Percentiles rank a stretch among this genome's conserved stretches.
Conservation (phyloP, 2,329 filamentous ascomycete species). For the Colletotrichum sp. region DNA sequence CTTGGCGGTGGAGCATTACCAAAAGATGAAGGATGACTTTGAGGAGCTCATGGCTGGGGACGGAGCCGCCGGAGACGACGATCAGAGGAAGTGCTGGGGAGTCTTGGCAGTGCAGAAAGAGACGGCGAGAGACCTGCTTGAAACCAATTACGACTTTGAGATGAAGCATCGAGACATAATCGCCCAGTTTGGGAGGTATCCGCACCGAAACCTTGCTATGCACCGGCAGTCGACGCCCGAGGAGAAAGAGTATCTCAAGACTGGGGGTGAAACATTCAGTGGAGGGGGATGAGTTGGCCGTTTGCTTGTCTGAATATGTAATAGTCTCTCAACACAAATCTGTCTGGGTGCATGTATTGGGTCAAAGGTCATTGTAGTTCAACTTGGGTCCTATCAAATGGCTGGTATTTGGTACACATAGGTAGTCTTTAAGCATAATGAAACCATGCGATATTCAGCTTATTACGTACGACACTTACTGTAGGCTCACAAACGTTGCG, state of each 20-base stretch:
- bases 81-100: constrained; percentile 29
- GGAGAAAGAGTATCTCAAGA: constrained; percentile 55
- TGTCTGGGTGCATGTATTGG: neutral
- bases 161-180: constrained; percentile 55
- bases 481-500: neutral
- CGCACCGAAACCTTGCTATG: constrained; percentile 59
- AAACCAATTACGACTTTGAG: constrained; percentile 37
- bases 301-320: neutral
- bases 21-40: constrained; percentile 35
- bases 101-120: constrained; percentile 30
- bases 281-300: neutral
- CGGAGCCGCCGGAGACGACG: constrained; percentile 25
- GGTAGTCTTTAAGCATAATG: neutral
- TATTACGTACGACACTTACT: neutral
- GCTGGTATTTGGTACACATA: neutral
- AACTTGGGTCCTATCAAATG: neutral
- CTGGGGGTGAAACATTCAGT: constrained; percentile 45
- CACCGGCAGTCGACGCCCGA: constrained; percentile 53
- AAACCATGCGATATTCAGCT: fast-evolving
- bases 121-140: constrained; percentile 27
- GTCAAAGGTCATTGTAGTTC: neutral
- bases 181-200: constrained; percentile 61
- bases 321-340: neutral
- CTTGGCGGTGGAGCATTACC: constrained; percentile 33
- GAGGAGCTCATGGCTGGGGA: constrained; percentile 33